Evolutionary conservation across 352 stramenopile genomes (phyloP).

Genomic region (Phytopythium kandeliae): DNA sequence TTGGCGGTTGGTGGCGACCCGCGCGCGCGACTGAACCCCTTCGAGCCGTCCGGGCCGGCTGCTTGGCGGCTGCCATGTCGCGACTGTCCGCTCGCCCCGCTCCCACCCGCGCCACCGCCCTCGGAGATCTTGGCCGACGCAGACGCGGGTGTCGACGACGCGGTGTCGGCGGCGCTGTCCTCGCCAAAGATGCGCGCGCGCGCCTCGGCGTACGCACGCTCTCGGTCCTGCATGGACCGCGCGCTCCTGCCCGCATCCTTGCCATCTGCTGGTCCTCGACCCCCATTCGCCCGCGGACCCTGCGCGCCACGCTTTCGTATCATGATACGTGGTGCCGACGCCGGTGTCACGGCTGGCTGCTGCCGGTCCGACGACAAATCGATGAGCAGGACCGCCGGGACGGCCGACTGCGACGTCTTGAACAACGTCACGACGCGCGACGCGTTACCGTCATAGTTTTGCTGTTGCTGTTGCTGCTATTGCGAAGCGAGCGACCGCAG

Average conservation of each 20-base stretch:
- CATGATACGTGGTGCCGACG: conserved; percentile 91
- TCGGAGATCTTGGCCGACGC: conserved; percentile 8
- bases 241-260: conserved; percentile 50
- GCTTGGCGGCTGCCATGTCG: conserved; percentile 37
- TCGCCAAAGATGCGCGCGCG: conserved; percentile 93
- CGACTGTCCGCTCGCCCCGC: conserved; percentile 3
- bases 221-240: conserved; percentile 88
- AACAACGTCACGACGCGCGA: conserved; percentile 85
- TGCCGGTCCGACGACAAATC: conserved; percentile 77
- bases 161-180: conserved; percentile 17
- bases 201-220: conserved; percentile 92
- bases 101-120: background rate
- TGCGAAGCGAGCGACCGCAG: too few relatives aligned
- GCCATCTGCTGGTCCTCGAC: conserved; percentile 14
- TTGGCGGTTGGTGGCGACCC: background rate
- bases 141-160: conserved; percentile 13
- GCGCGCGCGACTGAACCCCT: conserved; percentile 21
- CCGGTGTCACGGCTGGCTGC: conserved; percentile 49
- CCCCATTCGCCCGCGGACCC: conserved; percentile 29
- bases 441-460: conserved; percentile 57
- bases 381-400: conserved; percentile 85
- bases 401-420: conserved; percentile 70
- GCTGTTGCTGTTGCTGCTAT: background rate
- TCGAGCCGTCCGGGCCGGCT: conserved; percentile 46
- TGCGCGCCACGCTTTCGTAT: conserved; percentile 64